These are phyloP conservation scores for Metschnikowia aberdeeniae DNA, from an alignment of 805 yeast species.

Conservation along the genomic window DNA sequence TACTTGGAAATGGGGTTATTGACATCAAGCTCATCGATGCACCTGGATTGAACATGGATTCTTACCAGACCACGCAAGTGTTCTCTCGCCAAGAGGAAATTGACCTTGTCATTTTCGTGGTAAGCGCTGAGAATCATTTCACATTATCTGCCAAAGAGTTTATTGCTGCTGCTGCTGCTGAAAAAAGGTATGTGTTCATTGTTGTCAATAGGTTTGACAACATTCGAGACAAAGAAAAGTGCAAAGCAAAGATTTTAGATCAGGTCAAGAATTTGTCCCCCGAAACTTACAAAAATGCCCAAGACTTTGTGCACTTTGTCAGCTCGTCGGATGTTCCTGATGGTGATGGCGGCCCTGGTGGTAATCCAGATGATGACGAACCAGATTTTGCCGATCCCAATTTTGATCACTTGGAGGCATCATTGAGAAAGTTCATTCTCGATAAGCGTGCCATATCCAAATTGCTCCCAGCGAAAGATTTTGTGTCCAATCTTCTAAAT, in stretches of 20 bases:
- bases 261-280: slow-evolving; percentile 87
- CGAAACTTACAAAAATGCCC: slow-evolving; percentile 80
- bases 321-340: slow-evolving; percentile 53
- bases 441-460: slow-evolving; percentile 89
- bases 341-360: slow-evolving; percentile 31
- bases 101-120: slow-evolving; percentile 93
- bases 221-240: slow-evolving; percentile 74
- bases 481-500: slow-evolving; percentile 58
- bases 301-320: slow-evolving; percentile 92
- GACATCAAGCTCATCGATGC: slow-evolving; percentile 94
- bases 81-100: slow-evolving; percentile 96
- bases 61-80: slow-evolving; percentile 90
- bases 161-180: slow-evolving; percentile 83
- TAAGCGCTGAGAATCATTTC: slow-evolving; percentile 92
- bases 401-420: slow-evolving; percentile 80
- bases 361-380: slow-evolving; percentile 22
- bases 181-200: slow-evolving; percentile 86
- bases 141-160: slow-evolving; percentile 93
- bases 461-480: slow-evolving; percentile 89
- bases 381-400: slow-evolving; percentile 48
- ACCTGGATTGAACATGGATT: slow-evolving; percentile 92
- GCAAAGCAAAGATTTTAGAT: slow-evolving; percentile 70
- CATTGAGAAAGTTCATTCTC: slow-evolving; percentile 77
- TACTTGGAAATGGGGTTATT: slow-evolving; percentile 83
- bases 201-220: slow-evolving; percentile 91